These are phyloP conservation scores for Tuber magnatum DNA, from an alignment of 495 filamentous ascomycete genomes.

Conservation along the genomic window DNA sequence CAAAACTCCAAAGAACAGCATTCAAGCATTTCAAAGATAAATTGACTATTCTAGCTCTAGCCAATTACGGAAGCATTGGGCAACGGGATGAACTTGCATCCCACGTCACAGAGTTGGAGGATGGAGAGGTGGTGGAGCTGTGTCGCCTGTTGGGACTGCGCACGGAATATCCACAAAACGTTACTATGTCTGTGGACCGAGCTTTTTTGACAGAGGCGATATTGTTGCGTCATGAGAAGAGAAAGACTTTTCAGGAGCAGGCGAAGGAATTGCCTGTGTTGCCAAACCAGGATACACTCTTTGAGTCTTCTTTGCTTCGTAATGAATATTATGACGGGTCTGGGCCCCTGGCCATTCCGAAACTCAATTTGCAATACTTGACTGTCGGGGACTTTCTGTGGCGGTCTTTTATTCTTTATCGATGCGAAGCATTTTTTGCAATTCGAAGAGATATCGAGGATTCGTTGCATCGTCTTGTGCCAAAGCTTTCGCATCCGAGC, in stretches of 20 bases:
- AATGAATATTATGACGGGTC: conserved; percentile 88
- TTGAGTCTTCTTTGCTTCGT: conserved; percentile 72
- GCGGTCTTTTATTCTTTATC: conserved; percentile 80
- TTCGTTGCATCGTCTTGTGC: conserved; percentile 67
- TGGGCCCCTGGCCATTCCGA: conserved; percentile 81
- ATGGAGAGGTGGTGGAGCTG: conserved; percentile 64
- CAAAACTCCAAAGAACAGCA: conserved; percentile 70
- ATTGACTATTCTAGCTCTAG: conserved; percentile 78
- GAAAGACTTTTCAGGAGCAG: conserved; percentile 74
- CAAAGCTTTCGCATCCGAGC: conserved; percentile 55
- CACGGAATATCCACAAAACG: conserved; percentile 66
- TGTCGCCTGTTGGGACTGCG: conserved; percentile 67
- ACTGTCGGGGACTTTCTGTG: conserved; percentile 93
- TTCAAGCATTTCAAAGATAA: conserved; percentile 84
- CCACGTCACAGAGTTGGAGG: conserved; percentile 63
- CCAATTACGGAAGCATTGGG: conserved; percentile 84
- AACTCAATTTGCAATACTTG: conserved; percentile 91
- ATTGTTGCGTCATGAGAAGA: conserved; percentile 67
- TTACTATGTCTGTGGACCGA: conserved; percentile 56
- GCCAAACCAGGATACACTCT: conserved; percentile 79
- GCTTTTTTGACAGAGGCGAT: conserved; percentile 68
- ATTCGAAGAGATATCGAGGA: conserved; percentile 87
- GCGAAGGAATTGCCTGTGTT: conserved; percentile 63
- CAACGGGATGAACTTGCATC: conserved; percentile 69
- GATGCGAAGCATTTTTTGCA: conserved; percentile 88